Conservation (phyloP, 2,329 filamentous ascomycete genomes). For the Botrytis elliptica region DNA sequence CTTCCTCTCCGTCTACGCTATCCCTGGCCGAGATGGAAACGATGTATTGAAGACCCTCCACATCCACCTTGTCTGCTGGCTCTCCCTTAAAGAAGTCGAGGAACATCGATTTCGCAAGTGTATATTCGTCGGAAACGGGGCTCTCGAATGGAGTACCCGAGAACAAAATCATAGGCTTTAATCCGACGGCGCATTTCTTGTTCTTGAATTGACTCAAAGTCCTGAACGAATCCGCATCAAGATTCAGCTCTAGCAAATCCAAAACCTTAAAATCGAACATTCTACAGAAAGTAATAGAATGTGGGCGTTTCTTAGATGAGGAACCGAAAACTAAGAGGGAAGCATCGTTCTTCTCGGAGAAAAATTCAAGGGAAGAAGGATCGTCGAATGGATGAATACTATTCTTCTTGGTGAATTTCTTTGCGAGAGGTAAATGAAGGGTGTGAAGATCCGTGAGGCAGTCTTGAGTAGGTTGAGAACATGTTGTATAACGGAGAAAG, state of each 20-base stretch:
- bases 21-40: conserved; percentile 79
- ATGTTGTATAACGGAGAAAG: conserved; percentile 83
- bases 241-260: conserved; percentile 90
- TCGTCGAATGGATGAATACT: conserved; percentile 93
- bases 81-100: conserved; percentile 90
- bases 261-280: conserved; percentile 84
- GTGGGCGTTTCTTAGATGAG: conserved; percentile 92
- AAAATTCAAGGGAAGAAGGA: conserved; percentile 83
- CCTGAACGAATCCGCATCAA: conserved; percentile 72
- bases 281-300: conserved; percentile 78
- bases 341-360: conserved; percentile 94
- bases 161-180: conserved; percentile 91
- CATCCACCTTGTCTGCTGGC: conserved; percentile 76
- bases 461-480: conserved; percentile 78
- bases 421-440: conserved; percentile 78
- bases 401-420: conserved; percentile 98
- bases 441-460: conserved; percentile 82
- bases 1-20: conserved; percentile 45
- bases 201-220: conserved; percentile 73
- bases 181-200: conserved; percentile 71
- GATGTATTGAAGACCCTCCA: conserved; percentile 91
- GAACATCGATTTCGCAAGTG: conserved; percentile 81
- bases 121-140: conserved; percentile 75
- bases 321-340: conserved; percentile 80
- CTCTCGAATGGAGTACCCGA: conserved; percentile 85